Conservation (phyloP, 805 yeast species). For the Millerozyma acaciae region DNA sequence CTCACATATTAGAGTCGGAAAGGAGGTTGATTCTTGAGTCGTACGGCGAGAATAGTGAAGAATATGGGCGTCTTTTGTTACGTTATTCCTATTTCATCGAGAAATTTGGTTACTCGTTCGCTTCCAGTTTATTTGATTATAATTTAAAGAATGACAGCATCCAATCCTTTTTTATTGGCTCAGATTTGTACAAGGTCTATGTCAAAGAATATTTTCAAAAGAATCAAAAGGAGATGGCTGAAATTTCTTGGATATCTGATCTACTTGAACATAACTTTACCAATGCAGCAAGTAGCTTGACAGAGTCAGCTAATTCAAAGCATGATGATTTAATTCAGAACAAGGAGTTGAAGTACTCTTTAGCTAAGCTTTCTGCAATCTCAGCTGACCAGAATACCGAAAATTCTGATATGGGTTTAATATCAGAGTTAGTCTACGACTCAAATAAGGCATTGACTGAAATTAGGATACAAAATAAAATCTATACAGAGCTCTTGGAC, state of each 20-base stretch:
- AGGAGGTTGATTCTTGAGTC: slow-evolving; percentile 17
- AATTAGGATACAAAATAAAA: slow-evolving; percentile 46
- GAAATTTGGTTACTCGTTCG: slow-evolving; percentile 66
- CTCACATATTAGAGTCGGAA: slow-evolving; percentile 42
- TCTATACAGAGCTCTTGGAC: slow-evolving; percentile 18
- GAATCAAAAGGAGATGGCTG: slow-evolving; percentile 38
- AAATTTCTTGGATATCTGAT: slow-evolving; percentile 71
- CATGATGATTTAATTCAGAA: slow-evolving; percentile 41
- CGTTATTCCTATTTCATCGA: slow-evolving; percentile 51
- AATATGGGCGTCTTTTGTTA: slow-evolving; percentile 13
- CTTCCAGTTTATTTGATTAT: slow-evolving; percentile 55
- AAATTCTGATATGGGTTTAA: slow-evolving; percentile 10
- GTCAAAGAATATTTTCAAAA: slow-evolving; percentile 51
- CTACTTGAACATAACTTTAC: slow-evolving; percentile 48
- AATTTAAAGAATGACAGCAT: slow-evolving; percentile 52
- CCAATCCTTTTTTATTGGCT: slow-evolving; percentile 51
- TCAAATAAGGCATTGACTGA: slow-evolving; percentile 50
- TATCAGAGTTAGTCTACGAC: slow-evolving; percentile 29
- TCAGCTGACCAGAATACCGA: slow-evolving; percentile 29
- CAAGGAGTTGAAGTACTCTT: slow-evolving; percentile 55
- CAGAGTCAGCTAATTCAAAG: slow-evolving; percentile 30
- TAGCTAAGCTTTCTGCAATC: slow-evolving; percentile 66
- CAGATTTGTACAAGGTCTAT: slow-evolving; percentile 47
- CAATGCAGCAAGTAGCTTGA: slow-evolving; percentile 48
- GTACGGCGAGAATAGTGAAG: slow-evolving; percentile 13